Evolutionary conservation across 2,329 filamentous ascomycete genomes (phyloP), one percentile per base, ranked within the genome.

Genomic region (Aspergillus fumigatus): DNA sequence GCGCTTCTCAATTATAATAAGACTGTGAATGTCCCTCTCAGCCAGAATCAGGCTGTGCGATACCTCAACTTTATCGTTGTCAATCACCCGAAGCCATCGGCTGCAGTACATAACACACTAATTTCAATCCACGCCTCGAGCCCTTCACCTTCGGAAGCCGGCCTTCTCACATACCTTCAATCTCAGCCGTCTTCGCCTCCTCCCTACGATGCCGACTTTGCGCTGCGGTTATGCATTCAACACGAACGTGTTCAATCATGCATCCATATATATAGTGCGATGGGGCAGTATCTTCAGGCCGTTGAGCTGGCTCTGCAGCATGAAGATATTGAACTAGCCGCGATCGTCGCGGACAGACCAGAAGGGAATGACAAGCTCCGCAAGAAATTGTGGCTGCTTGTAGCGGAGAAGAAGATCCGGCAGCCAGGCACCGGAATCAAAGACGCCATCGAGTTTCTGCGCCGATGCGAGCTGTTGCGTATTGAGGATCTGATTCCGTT

Each of bases 401-500:
- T 99, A 26, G 94, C 94, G 0, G 91, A 92, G 70, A 96, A 93
- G 68, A 94, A 97, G 51, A 97, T 99, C 62, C 87, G 86, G 1
- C 75, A 79, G 54, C 86, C 92, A 61, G 89, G 86, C 6, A 88
- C 88, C 57, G 90, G 91, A 52, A 97, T 97, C 80, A 97, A 91
- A 75, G 84, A 88, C 32, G 94, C 94, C 2, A 96, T 99, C 63
- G 90, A 95, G 59, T 97, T 99, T 69, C 82, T 97, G 11, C 90
- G 91, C 64, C 87, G 91, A 9, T 97, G 93, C 71, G 92, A 97
- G 59, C 81, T 97, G 11, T 84, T 99, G 50, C 88, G 89, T 61
- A 99, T 99, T 61, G 94, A 99, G 76, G 94, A 99, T 68, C 77
- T 99, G 29, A 97, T 99, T 43, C 94, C 94, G 0, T 97, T 99